Evolutionary conservation across 345 rosid species (phyloP), one percentile per base, ranked within the genome.

Genomic region (Reutealis trisperma): DNA sequence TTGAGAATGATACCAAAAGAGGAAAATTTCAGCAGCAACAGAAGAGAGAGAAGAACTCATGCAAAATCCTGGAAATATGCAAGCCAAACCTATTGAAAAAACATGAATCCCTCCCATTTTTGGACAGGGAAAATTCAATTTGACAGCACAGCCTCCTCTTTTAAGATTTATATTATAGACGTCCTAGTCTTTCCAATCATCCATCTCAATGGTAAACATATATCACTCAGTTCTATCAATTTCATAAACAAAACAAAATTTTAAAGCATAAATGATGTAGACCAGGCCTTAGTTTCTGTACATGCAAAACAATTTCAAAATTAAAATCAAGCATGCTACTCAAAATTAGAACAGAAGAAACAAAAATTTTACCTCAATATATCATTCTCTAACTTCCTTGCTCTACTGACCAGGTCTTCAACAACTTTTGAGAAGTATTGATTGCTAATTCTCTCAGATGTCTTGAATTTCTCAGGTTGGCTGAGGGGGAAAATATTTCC

Each of bases 351-450:
- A 65, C 55, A 5, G 19, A 64, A 49, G 19, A 67, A 2, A 58
- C 10, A 59, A 34, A 37, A 12, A 30, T 44, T 75, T 22, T 84
- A 93, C 99, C 98, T 87, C 72, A 79, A 82, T 42, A 92, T 71
- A 63, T 82, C 91, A 0, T 72, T 88, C 83, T 93, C 96, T 71
- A 96, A 81, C 83, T 83, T 87, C 82, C 52, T 83, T 59, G 90
- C 80, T 85, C 88, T 88, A 78, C 77, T 73, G 76, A 83, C 51
- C 58, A 90, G 80, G 73, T 87, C 91, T 81, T 92, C 97, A 80
- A 90, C 86, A 75, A 87, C 88, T 84, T 86, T 91, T 55, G 82
- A 78, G 64, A 92, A 85, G 82, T 83, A 84, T 61, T 86, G 86
- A 67, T 90, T 86, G 73, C 85, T 79, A 78, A 68, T 75, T 81